Conservation (phyloP, 495 filamentous ascomycete species). For the Hyaloscypha hepaticicola region DNA sequence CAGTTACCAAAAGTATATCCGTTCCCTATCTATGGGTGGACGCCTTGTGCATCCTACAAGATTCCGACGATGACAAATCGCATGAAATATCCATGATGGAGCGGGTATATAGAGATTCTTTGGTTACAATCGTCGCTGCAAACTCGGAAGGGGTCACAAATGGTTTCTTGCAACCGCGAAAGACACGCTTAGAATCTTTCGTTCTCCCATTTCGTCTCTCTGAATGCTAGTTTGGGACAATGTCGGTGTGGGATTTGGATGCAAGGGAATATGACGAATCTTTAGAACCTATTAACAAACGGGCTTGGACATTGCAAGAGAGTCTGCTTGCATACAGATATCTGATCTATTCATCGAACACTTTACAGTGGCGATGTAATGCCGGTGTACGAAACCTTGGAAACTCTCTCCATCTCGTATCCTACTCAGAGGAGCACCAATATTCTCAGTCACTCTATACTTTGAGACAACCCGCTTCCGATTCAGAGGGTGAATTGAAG, state of each 20-base stretch:
- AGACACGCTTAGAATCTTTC: not conserved
- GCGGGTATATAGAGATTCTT: no score
- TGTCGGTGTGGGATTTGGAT: not conserved
- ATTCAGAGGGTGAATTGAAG: not conserved
- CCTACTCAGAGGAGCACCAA: not conserved
- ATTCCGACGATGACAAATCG: no score
- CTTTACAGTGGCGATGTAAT: slow-evolving; percentile 2
- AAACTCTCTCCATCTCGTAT: slow-evolving; percentile 3
- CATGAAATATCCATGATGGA: no score
- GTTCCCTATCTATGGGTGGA: no score
- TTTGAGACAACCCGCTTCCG: not conserved
- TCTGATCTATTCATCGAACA: slow-evolving; percentile 2
- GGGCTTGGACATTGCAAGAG: not conserved
- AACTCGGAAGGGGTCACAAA: not conserved
- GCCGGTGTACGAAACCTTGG: slow-evolving; percentile 1
- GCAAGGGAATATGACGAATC: not conserved
- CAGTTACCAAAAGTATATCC: no score
- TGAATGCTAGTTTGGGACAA: not conserved
- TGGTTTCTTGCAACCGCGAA: not conserved
- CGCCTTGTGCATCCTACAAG: no score
- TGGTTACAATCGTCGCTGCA: no score
- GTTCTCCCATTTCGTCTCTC: not conserved
- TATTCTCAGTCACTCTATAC: not conserved
- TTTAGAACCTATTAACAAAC: not conserved
- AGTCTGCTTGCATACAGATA: slow-evolving; percentile 1